Base-by-base conservation (phyloP, 2,329 filamentous ascomycete genomes). In the Stachybotrys chartarum region DNA sequence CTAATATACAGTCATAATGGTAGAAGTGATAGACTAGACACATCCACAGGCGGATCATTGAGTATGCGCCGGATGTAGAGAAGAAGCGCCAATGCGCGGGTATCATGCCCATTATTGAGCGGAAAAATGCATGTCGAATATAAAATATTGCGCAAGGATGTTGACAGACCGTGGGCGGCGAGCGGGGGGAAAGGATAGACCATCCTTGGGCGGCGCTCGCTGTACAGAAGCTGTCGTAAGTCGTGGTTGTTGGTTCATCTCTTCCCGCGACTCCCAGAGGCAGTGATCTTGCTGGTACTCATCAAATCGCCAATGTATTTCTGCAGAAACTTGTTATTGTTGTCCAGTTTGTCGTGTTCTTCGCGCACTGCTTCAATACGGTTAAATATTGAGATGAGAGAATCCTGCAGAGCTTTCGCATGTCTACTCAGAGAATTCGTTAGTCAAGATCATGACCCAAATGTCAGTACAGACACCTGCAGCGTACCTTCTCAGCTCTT, bases 241-340 rank as follows among this genome's bases (percentile, higher is more conserved):
- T 24, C 24, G 24, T 24, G 24, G 24, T 4, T 24, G 24, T 24
- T 24, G 4, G 12, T 35, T 78, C 67, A 84, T 68, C 84, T 85
- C 65, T 82, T 81, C 54, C 71, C 72, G 35, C 79, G 75, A 58
- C 71, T 75, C 54, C 75, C 73, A 1, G 80, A 76, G 1, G 84
- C 79, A 1, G 85, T 88, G 63, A 88, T 87, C 67, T 88, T 88
- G 69, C 83, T 86, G n/a, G 85, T 88, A 63, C 90, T 90, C 83
- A 96, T 97, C 55, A 97, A 80, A 67, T 96, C 93, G 61, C 93
- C 93, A 65, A 97, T 97, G 70, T 97, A 97, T 71, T 96, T 96
- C 72, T 97, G 93, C 51, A 99, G 75, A 68, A 97, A 97, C 66
- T 91, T 93, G 79, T 99, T 99, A 71, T 97, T 92, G 71, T 83